Conservation (phyloP, 495 filamentous ascomycete genomes). For the Bryoglossum gracile region DNA sequence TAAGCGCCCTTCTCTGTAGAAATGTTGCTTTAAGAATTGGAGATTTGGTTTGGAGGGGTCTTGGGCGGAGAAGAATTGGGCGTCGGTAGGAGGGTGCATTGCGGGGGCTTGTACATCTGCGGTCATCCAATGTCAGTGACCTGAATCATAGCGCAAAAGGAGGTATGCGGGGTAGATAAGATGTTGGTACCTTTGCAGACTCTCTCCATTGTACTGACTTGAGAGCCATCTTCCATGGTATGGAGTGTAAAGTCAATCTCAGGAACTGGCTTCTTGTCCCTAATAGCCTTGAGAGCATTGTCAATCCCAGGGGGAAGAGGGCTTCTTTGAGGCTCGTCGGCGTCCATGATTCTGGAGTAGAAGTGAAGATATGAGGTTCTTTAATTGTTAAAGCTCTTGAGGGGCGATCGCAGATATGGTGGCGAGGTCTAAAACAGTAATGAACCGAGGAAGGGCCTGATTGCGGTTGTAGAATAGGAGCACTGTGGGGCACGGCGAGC, state of each 20-base stretch:
- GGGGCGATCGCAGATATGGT: too few species aligned
- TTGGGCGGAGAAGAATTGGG: constrained; percentile 64
- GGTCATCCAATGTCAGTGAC: too few species aligned
- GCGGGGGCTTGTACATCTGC: constrained; percentile 95
- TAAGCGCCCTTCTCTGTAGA: constrained; percentile 93
- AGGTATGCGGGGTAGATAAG: constrained; percentile 14
- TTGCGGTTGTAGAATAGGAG: neutral
- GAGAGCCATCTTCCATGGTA: constrained; percentile 91
- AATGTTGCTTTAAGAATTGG: constrained; percentile 92
- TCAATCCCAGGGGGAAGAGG: constrained; percentile 26
- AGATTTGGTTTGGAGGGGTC: constrained; percentile 86
- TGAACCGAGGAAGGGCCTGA: too few species aligned
- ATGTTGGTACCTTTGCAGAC: constrained; percentile 82
- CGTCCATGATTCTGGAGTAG: constrained; percentile 18
- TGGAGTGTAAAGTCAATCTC: constrained; percentile 98
- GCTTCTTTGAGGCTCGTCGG: constrained; percentile 6
- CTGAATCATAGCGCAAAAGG: constrained; percentile 5
- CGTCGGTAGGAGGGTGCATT: constrained; percentile 79
- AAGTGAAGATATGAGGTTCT: neutral
- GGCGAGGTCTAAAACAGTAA: too few species aligned
- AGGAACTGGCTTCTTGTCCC: constrained; percentile 85
- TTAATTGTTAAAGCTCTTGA: too few species aligned
- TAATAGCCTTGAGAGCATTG: constrained; percentile 72
- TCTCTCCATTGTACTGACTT: constrained; percentile 90
- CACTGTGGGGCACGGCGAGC: neutral